Evolutionary conservation across 352 stramenopile species (phyloP).

Genomic region (Albugo candida): DNA sequence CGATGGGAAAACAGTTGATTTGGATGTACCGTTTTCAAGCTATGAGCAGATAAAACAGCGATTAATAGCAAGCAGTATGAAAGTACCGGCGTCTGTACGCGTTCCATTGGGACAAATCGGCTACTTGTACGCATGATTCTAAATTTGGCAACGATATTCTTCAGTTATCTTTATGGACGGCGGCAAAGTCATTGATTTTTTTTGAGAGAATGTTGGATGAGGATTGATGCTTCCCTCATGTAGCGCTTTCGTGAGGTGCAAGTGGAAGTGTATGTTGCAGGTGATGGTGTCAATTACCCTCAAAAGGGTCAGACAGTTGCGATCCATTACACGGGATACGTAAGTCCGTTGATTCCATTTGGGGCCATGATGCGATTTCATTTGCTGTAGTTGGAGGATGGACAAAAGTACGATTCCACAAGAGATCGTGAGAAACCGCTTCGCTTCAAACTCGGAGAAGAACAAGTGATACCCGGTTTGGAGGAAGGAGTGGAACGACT

Average conservation of each 20-base stretch:
- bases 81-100: too few relatives aligned
- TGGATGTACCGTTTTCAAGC: too few relatives aligned
- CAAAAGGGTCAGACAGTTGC: constrained; percentile 72
- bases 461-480: constrained; percentile 78
- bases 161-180: too few relatives aligned
- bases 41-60: too few relatives aligned
- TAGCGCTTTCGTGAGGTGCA: constrained; percentile 54
- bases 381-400: constrained; percentile 10
- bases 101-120: too few relatives aligned
- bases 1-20: too few relatives aligned
- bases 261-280: constrained; percentile 76
- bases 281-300: constrained; percentile 82
- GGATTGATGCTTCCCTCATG: not conserved
- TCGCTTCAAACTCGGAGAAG: constrained; percentile 75
- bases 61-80: too few relatives aligned
- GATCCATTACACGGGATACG: constrained; percentile 77
- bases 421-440: constrained; percentile 73
- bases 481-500: constrained; percentile 68
- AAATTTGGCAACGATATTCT: too few relatives aligned
- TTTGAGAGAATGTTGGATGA: too few relatives aligned
- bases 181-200: too few relatives aligned
- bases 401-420: constrained; percentile 19
- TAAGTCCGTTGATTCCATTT: constrained; percentile 11
- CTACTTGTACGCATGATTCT: too few relatives aligned
- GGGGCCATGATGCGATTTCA: not conserved